Base-by-base conservation (phyloP, 495 filamentous ascomycete species). In the Penicillium psychrofluorescens region DNA sequence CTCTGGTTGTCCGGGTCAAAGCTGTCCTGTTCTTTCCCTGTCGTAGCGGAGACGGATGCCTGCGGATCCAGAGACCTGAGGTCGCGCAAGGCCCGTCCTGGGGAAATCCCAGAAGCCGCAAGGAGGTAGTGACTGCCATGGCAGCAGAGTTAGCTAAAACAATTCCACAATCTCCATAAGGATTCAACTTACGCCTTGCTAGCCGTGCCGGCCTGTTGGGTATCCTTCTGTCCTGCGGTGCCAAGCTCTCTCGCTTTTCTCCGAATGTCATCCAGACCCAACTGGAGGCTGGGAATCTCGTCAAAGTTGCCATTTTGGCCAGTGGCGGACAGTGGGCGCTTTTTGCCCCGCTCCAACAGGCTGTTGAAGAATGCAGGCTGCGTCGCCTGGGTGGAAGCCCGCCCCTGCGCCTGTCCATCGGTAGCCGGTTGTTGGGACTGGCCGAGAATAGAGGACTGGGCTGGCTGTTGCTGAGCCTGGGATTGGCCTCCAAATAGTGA, bases 211-310 rank as follows among this genome's bases (percentile, higher is more conserved):
- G 56, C 70, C 55, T 57, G 69, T 54, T 51, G 75, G 10, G 61
- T 52, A 30, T 68, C 70, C 15, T 68, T 74, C 35, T 59, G 51
- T 29, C 68, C 67, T 11, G 65, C 56, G n/a, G 71, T 63, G 29
- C 85, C 87, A 12, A 96, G 70, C 59, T 89, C 83, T 58, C 81
- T 79, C 32, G 91, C 85, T 48, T 85, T 85, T 52, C 89, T 81
- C 38, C 88, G 81, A 49, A 96, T 85, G 62, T 95, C 89, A 49
- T 85, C 84, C 11, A 96, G 70, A 6, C 90, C 88, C 35, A 95
- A 72, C 61, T 95, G 88, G 42, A 96, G 63, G 48, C 62, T 69
- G 15, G 75, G 75, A 15, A 77, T 49, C 10, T 75, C 66, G 41
- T 68, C 71, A 45, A 75, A 73, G 39, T 63, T 67, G 37, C 53